Evolutionary conservation across 805 yeast genomes (phyloP).

Genomic region (Candida yuanshanica): DNA sequence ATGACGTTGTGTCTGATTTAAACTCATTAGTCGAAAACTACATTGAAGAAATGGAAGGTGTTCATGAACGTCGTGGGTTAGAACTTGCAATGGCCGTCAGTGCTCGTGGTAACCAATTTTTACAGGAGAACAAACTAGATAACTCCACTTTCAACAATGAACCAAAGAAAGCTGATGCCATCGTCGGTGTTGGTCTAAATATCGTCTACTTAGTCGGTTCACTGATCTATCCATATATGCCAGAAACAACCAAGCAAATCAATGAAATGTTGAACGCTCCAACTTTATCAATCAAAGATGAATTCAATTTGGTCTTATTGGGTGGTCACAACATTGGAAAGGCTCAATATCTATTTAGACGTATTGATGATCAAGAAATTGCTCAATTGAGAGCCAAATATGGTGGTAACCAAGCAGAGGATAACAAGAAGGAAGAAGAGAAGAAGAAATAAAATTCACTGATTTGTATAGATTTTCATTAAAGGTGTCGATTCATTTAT

Average conservation of each 20-base stretch:
- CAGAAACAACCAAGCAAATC: slow-evolving; percentile 69
- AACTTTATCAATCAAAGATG: slow-evolving; percentile 66
- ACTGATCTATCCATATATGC: slow-evolving; percentile 83
- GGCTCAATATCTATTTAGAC: slow-evolving; percentile 85
- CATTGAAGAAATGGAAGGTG: slow-evolving; percentile 67
- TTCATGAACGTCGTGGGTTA: slow-evolving; percentile 80
- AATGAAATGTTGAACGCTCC: slow-evolving; percentile 81
- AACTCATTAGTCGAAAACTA: slow-evolving; percentile 57
- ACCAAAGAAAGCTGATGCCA: slow-evolving; percentile 85
- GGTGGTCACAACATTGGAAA: slow-evolving; percentile 86
- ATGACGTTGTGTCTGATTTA: slow-evolving; percentile 46
- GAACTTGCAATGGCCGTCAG: slow-evolving; percentile 89
- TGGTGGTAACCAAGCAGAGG: slow-evolving; percentile 63
- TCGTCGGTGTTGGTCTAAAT: slow-evolving; percentile 86
- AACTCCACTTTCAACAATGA: slow-evolving; percentile 70
- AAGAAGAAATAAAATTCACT: background rate
- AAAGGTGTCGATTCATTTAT: too few relatives aligned
- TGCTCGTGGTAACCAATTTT: slow-evolving; percentile 88
- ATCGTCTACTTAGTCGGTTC: slow-evolving; percentile 82
- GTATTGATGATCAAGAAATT: slow-evolving; percentile 86
- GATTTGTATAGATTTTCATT: too few relatives aligned
- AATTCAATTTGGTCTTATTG: slow-evolving; percentile 59
- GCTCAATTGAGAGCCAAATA: slow-evolving; percentile 81
- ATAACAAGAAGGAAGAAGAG: background rate
- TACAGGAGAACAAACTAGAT: slow-evolving; percentile 94